phyloP scores from a whole-genome alignment of 2,329 filamentous ascomycete genomes.

The Phialemoniopsis sp. region DNA sequence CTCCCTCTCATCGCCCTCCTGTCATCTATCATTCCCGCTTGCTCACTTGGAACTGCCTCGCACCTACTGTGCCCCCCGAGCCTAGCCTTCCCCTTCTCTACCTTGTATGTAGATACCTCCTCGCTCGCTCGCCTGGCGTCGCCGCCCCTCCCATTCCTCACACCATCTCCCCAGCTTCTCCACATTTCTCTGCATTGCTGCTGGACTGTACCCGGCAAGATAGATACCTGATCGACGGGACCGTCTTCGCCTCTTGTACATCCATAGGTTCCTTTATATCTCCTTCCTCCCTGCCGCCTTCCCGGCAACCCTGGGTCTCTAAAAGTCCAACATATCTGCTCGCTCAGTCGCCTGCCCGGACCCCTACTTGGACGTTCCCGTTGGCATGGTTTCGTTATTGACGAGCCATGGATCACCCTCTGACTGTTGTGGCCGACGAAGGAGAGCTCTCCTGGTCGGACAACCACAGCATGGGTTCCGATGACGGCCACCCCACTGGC shows the following conservation, averaged over 20 bases:
- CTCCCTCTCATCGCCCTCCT: no score
- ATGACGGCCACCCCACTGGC: constrained; percentile 29
- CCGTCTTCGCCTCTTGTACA: constrained; percentile 1
- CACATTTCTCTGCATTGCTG: constrained; percentile 9
- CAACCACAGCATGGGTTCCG: constrained; percentile 38
- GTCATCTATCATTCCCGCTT: no score
- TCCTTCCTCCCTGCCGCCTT: not conserved
- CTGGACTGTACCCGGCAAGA: constrained; percentile 9
- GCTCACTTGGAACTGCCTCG: no score
- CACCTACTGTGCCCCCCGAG: no score
- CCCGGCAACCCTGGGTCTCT: constrained; percentile 7
- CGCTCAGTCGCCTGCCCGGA: constrained; percentile 3
- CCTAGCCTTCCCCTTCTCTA: no score
- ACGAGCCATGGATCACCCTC: constrained; percentile 43
- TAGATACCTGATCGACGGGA: constrained; percentile 17
- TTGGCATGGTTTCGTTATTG: constrained; percentile 36
- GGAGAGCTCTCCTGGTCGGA: constrained; percentile 41
- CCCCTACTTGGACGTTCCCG: constrained; percentile 4
- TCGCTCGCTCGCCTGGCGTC: no score
- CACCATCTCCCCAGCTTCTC: constrained; percentile 6
- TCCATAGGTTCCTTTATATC: no score
- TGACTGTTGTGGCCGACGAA: constrained; percentile 35
- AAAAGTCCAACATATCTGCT: constrained; percentile 3
- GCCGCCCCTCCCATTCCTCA: not conserved
- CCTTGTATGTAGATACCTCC: no score